Conservation (phyloP, 75 land plant genomes). For the Ceratopteris richardii region DNA sequence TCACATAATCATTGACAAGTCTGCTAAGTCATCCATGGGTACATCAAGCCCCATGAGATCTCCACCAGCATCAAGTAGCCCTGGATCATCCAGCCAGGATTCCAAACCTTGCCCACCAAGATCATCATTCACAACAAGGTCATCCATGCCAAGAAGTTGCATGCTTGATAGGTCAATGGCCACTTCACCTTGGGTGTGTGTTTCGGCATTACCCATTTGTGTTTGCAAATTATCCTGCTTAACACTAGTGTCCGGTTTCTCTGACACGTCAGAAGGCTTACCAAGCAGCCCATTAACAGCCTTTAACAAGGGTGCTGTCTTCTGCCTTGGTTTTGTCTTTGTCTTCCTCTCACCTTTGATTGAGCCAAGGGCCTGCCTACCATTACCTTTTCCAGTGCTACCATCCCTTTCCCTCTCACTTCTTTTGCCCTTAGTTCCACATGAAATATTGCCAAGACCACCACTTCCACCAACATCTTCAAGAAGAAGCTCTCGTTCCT, state of each 20-base stretch:
- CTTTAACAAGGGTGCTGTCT: constrained; percentile 57
- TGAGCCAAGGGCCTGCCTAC: constrained; percentile 28
- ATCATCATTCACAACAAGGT: constrained; percentile 35
- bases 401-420: constrained; percentile 84
- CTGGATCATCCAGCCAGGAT: constrained; percentile 68
- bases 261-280: constrained; percentile 36
- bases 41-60: constrained; percentile 68
- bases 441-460: constrained; percentile 31
- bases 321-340: constrained; percentile 71
- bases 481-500: constrained; percentile 50
- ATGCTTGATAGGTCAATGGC: constrained; percentile 38
- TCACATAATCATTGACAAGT: constrained; percentile 64
- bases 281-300: constrained; percentile 52
- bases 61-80: constrained; percentile 38
- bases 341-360: constrained; percentile 71
- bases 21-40: constrained; percentile 83
- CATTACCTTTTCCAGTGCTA: constrained; percentile 40
- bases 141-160: constrained; percentile 52
- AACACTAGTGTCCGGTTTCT: no score
- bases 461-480: constrained; percentile 51
- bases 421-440: constrained; percentile 74
- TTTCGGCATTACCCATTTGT: constrained; percentile 3
- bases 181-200: constrained; percentile 13
- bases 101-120: constrained; percentile 50
- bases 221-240: neutral